These are phyloP conservation scores for Leccinum olivaceopallidum DNA, from an alignment of 768 basidiomycete species.

Conservation along the genomic window DNA sequence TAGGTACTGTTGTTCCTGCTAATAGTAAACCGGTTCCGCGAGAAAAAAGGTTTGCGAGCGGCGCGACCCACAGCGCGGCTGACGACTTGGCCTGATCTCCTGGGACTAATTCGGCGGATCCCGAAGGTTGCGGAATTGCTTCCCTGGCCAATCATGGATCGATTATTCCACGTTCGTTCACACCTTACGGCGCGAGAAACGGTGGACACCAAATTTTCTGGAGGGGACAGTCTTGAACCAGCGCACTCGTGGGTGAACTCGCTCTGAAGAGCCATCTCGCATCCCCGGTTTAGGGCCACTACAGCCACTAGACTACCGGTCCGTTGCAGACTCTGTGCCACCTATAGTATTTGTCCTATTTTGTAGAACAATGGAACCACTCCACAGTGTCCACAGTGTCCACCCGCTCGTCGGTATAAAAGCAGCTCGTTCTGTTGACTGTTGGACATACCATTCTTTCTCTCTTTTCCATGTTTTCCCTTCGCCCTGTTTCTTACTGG, in stretches of 20 bases:
- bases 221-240: conserved; percentile 94
- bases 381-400: too few relatives aligned
- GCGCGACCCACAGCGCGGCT: conserved; percentile 81
- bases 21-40: conserved; percentile 16
- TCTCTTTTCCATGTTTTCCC: conserved; percentile 1
- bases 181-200: conserved; percentile 61
- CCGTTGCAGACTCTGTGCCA: neutral
- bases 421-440: neutral
- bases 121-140: conserved; percentile 91
- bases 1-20: conserved; percentile 28
- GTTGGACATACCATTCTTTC: neutral
- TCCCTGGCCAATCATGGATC: conserved; percentile 84
- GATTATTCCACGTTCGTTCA: conserved; percentile 80
- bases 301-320: conserved; percentile 72
- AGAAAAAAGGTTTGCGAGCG: conserved; percentile 67
- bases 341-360: neutral
- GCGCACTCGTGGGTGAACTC: conserved; percentile 68
- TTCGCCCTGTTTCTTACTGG: neutral
- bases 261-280: conserved; percentile 66
- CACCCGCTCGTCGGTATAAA: conserved; percentile 13
- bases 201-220: conserved; percentile 90
- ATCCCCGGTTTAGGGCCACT: conserved; percentile 81
- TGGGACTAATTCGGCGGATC: conserved; percentile 89
- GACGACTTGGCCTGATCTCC: conserved; percentile 86
- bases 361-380: conserved; percentile 5